Percentiles rank a stretch among this genome's conserved stretches.
These are phyloP conservation scores for Plantago major DNA, from an alignment of 257 asterid species.

Conservation along the genomic window DNA sequence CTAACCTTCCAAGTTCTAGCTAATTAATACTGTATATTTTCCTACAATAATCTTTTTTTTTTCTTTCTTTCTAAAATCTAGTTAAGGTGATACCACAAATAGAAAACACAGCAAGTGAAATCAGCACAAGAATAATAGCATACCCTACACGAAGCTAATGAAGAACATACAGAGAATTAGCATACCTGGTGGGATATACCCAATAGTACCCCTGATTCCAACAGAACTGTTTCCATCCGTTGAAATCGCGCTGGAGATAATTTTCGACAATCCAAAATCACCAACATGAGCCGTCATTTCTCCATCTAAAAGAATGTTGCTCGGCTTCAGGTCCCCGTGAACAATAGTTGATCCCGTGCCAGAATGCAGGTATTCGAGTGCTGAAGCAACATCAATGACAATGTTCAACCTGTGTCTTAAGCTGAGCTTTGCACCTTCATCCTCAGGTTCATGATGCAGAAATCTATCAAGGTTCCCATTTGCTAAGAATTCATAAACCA, in stretches of 20 bases:
- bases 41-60: too few species aligned
- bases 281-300: constrained; percentile 28
- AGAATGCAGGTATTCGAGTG: neutral
- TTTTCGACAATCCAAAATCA: constrained; percentile 31
- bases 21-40: too few species aligned
- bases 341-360: constrained; percentile 14
- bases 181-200: constrained; percentile 25
- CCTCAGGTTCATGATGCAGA: constrained; percentile 6
- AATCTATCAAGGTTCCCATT: constrained; percentile 29
- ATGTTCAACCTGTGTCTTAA: too few species aligned
- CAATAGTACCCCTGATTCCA: constrained; percentile 22
- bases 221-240: neutral
- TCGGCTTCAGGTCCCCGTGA: constrained; percentile 31
- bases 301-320: constrained; percentile 27
- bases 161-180: too few species aligned
- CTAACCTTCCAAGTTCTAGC: constrained; percentile 4
- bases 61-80: too few species aligned
- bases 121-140: too few species aligned
- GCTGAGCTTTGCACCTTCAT: too few species aligned
- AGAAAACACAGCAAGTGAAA: too few species aligned
- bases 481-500: constrained; percentile 21
- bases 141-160: too few species aligned
- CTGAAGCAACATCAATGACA: too few species aligned
- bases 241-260: constrained; percentile 8
- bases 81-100: too few species aligned